Conservation (phyloP, 306 rosid species). For the Rosa persica region DNA sequence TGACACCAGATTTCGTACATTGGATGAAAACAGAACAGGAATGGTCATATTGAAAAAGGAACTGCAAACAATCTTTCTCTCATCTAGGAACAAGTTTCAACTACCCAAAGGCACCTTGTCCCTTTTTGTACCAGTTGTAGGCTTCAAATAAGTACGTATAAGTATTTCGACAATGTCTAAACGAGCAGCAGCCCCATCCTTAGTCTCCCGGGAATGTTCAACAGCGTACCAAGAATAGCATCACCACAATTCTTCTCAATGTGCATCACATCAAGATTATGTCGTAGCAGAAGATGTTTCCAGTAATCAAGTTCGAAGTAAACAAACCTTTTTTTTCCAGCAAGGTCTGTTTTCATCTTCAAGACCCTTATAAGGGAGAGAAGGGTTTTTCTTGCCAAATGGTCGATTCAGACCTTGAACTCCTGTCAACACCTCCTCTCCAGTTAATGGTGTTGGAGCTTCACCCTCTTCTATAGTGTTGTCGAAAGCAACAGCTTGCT, state of each 20-base stretch:
- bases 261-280: neutral
- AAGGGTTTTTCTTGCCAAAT: too few relatives aligned
- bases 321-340: slow-evolving; percentile 8
- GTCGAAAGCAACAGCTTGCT: neutral
- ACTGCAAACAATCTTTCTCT: neutral
- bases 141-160: neutral
- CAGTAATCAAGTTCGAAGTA: slow-evolving; percentile 1
- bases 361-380: too few relatives aligned
- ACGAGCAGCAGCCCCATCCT: neutral
- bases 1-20: too few relatives aligned
- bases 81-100: neutral
- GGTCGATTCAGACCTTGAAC: neutral
- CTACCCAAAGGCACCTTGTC: neutral
- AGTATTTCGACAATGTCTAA: neutral
- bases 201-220: neutral
- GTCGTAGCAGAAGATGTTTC: neutral
- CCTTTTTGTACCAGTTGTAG: too few relatives aligned
- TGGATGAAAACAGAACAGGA: too few relatives aligned
- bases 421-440: neutral
- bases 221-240: neutral
- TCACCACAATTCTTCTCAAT: neutral
- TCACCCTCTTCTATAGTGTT: neutral
- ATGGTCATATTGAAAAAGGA: neutral
- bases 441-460: neutral
- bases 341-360: neutral